Base-by-base conservation (phyloP, 2,329 filamentous ascomycete genomes). In the Fusarium oligoseptatum region DNA sequence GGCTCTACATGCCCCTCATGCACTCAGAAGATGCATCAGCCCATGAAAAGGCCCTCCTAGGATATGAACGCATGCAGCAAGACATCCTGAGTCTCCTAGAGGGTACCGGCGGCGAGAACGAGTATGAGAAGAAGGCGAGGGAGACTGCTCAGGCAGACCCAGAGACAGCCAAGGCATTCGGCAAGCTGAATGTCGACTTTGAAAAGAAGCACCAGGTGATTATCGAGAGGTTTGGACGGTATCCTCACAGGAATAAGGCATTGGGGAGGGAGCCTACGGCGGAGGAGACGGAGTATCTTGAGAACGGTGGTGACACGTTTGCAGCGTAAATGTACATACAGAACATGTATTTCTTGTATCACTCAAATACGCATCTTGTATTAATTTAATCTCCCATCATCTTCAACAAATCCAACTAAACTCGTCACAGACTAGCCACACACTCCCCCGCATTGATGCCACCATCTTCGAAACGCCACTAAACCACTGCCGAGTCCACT, bases 1-100 rank as follows among this genome's bases (percentile, higher is more conserved):
- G 90, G 89, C 88, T 92, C 76, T 87, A 87, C 75, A 81, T 92
- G 76, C 90, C 91, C 0, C 80, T 92, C 7, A 86, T 89, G 84
- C 91, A 93, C 79, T 87, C 88, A 0, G 90, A 92, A 77, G 81
- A 86, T 24, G 61, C 86, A 1, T 76, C 80, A 0, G 80, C 82
- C 4, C 90, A 91, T 66, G 79, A 87, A 11, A 64, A 79, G 32
- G 81, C 84, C 5, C 66, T 81, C 0, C 71, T 74, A 6, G 79
- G 83, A 22, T 80, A 83, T 24, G 78, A 74, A 1, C 77, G 79
- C 7, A 78, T 85, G 37, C 73, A 73, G 29, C 70, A 67, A 2
- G 84, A 86, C 36, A 73, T 84, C 0, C 76, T 83, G 24, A 39
- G 80, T 60, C 60, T 84, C 75, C 67, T 78, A 66, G 71, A 71